These are phyloP conservation scores for Canavalia gladiata DNA, from an alignment of 306 rosid species.

Conservation along the genomic window DNA sequence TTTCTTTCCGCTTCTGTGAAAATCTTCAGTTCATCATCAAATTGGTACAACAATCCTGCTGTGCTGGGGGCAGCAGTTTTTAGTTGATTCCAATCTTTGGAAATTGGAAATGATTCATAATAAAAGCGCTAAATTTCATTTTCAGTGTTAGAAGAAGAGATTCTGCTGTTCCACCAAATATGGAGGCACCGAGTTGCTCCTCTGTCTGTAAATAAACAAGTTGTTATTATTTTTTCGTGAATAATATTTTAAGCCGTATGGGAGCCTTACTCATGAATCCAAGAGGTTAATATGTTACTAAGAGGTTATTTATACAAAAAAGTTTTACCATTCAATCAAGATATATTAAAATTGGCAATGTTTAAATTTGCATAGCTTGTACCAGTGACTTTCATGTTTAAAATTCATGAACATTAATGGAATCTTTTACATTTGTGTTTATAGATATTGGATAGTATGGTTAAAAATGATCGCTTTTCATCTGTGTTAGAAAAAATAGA, in stretches of 20 bases:
- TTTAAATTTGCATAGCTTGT: neutral
- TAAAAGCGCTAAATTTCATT: too few relatives aligned
- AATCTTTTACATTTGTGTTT: neutral
- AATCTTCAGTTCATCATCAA: slow-evolving; percentile 1
- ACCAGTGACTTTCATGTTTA: neutral
- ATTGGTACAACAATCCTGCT: neutral
- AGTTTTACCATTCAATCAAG: slow-evolving; percentile 2
- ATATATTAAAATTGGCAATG: neutral
- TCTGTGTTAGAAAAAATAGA: neutral
- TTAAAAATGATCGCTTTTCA: neutral
- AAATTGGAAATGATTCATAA: too few relatives aligned
- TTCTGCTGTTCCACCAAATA: too few relatives aligned
- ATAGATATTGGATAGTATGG: neutral
- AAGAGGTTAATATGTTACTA: neutral
- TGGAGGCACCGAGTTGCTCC: too few relatives aligned
- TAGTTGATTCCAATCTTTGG: too few relatives aligned
- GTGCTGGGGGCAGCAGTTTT: slow-evolving; percentile 30
- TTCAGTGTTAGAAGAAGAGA: too few relatives aligned
- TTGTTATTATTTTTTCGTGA: too few relatives aligned
- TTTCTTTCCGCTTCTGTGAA: neutral
- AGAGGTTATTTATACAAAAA: neutral
- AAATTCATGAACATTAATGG: neutral
- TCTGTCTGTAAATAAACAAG: too few relatives aligned
- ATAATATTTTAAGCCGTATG: too few relatives aligned
- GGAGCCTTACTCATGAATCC: too few relatives aligned